Evolutionary conservation across 192 early-diverging fungal species (phyloP).

Genomic region (Podila minutissima): DNA sequence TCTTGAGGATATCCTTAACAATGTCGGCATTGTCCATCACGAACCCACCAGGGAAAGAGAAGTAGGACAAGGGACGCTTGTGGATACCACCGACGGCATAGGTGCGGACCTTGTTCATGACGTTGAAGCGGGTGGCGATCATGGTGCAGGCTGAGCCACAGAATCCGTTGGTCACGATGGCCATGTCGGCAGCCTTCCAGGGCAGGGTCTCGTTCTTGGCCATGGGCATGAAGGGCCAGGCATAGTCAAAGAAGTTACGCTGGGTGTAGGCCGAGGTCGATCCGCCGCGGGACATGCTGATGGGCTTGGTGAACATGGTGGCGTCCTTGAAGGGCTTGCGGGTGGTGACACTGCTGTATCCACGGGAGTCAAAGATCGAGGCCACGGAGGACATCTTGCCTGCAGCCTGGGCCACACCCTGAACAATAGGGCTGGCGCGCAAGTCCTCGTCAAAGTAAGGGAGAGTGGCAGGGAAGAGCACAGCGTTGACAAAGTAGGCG

Average conservation of each 20-base stretch:
- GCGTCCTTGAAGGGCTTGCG: conserved; percentile 34
- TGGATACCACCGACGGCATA: conserved; percentile 45
- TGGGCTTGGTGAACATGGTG: conserved; percentile 37
- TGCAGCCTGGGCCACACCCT: conserved; percentile 29
- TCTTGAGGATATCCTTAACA: conserved; percentile 8
- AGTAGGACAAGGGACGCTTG: conserved; percentile 39
- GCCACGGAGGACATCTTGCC: conserved; percentile 1
- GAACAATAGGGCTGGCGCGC: conserved; percentile 13
- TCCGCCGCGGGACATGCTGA: conserved; percentile 28
- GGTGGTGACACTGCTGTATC: conserved; percentile 7
- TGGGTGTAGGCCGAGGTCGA: conserved; percentile 22
- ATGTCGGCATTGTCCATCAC: conserved; percentile 44
- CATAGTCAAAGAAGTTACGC: conserved; percentile 26
- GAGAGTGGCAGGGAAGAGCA: conserved; percentile 45
- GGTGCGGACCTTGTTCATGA: conserved; percentile 47
- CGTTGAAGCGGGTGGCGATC: conserved; percentile 45
- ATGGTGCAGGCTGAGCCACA: conserved; percentile 51
- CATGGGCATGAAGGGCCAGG: conserved; percentile 44
- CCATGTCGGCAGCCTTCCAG: conserved; percentile 49
- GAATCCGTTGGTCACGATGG: conserved; percentile 53
- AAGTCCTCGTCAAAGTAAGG: conserved; percentile 45
- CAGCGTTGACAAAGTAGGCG: conserved; percentile 47
- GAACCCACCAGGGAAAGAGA: conserved; percentile 52
- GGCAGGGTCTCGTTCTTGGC: conserved; percentile 37
- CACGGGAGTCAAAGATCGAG: conserved; percentile 37